phyloP scores from a whole-genome alignment of 140 eudicot genomes.

The Anethum foeniculum region DNA sequence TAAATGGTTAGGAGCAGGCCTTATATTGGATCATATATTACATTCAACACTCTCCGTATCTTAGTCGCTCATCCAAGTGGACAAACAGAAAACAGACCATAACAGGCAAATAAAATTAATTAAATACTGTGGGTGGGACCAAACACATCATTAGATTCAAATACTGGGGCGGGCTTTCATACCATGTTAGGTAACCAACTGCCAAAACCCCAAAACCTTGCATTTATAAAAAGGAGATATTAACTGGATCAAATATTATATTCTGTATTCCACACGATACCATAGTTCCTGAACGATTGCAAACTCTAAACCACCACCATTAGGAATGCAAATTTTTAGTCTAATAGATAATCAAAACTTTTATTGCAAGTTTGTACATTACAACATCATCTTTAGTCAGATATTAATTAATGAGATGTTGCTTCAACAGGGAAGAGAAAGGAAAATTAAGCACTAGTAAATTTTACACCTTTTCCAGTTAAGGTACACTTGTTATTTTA shows the following conservation, averaged over 20 bases:
- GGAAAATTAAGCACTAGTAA: too few relatives aligned
- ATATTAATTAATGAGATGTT: too few relatives aligned
- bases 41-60: background rate
- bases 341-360: background rate
- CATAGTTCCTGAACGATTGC: background rate
- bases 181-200: background rate
- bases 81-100: background rate
- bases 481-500: too few relatives aligned
- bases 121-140: background rate
- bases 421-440: too few relatives aligned
- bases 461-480: too few relatives aligned
- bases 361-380: too few relatives aligned
- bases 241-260: background rate
- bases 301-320: background rate
- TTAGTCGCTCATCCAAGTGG: background rate
- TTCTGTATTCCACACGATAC: background rate
- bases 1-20: background rate
- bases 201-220: too few relatives aligned
- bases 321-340: background rate
- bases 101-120: background rate
- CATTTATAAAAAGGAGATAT: background rate
- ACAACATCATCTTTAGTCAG: too few relatives aligned
- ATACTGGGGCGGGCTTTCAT: background rate
- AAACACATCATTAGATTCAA: background rate
- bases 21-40: background rate